phyloP scores from a whole-genome alignment of 257 asterid species.

The Catharanthus roseus region DNA sequence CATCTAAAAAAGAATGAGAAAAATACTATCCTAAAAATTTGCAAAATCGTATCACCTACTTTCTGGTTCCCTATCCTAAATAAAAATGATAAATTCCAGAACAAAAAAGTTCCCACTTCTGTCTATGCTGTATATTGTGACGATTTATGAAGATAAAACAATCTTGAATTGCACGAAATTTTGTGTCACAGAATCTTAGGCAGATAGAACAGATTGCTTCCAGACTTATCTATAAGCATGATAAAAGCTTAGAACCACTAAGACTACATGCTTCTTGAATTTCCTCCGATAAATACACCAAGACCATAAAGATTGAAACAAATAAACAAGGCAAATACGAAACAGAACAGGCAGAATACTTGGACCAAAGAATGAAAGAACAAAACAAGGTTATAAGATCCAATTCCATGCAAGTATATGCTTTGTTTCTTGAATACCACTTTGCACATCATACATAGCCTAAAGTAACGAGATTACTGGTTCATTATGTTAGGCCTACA shows the following conservation, averaged over 20 bases:
- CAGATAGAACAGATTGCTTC: background rate
- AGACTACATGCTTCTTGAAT: background rate
- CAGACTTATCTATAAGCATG: background rate
- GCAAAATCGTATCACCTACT: background rate
- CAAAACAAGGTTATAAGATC: background rate
- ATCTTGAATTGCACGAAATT: background rate
- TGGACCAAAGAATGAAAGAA: background rate
- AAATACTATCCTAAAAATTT: background rate
- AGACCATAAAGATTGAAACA: too few relatives aligned
- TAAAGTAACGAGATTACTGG: background rate
- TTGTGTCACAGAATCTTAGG: background rate
- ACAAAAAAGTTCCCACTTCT: background rate
- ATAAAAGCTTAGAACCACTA: background rate
- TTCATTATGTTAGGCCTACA: background rate
- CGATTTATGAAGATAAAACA: background rate
- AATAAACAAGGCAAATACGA: too few relatives aligned
- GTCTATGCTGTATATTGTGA: background rate
- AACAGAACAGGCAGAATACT: background rate
- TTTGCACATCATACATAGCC: background rate
- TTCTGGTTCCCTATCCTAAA: background rate
- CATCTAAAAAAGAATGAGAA: background rate
- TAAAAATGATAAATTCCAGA: background rate
- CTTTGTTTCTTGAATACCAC: background rate
- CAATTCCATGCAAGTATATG: too few relatives aligned
- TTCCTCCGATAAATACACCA: background rate